Evolutionary conservation across 75 land plant species (phyloP).

Genomic region (Cryptomeria japonica): DNA sequence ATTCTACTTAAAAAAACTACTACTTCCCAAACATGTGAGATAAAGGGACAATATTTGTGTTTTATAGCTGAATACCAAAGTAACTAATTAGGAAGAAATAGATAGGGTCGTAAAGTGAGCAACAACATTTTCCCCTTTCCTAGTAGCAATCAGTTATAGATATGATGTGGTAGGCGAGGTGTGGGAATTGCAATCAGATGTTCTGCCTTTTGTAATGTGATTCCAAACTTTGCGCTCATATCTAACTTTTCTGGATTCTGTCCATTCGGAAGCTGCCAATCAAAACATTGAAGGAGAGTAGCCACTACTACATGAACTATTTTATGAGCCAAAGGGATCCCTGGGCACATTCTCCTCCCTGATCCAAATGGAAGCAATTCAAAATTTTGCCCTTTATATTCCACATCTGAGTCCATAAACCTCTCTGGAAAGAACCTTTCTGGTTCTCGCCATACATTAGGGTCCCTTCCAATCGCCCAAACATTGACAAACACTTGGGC

Average conservation of each 20-base stretch:
- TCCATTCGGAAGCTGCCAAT: conserved; percentile 51
- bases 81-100: no score
- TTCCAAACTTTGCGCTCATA: conserved; percentile 71
- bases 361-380: conserved; percentile 70
- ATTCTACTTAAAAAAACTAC: no score
- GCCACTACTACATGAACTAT: conserved; percentile 53
- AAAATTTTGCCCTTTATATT: conserved; percentile 23
- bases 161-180: background rate
- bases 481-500: conserved; percentile 53
- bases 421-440: conserved; percentile 53
- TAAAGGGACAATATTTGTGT: no score
- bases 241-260: conserved; percentile 41
- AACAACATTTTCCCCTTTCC: no score
- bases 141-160: no score
- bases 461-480: conserved; percentile 65
- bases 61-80: no score
- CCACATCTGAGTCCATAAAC: conserved; percentile 45
- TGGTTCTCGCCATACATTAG: conserved; percentile 50
- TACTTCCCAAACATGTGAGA: no score
- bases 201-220: conserved; percentile 45
- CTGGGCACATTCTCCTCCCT: conserved; percentile 63
- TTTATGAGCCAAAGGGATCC: conserved; percentile 46
- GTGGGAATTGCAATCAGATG: conserved; percentile 20
- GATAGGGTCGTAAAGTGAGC: no score
- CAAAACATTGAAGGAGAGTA: conserved; percentile 51